A percentile compares a stretch with the other conserved stretches of the same genome.
These are phyloP conservation scores for Cyclostephanos tholiformis DNA, from an alignment of 108 stramenopile species.

Conservation along the genomic window DNA sequence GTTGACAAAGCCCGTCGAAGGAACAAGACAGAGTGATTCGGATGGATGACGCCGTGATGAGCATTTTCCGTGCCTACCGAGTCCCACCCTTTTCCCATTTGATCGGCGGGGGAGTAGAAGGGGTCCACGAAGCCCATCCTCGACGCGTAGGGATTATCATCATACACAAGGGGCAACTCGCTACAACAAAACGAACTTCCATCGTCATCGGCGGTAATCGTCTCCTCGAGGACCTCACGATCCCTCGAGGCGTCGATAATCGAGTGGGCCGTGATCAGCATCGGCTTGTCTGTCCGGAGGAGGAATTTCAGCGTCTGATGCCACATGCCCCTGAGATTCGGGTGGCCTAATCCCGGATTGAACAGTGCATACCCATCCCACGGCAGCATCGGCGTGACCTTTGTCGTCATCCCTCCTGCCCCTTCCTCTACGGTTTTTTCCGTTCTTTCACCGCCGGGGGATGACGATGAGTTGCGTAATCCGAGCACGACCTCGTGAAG, in stretches of 20 bases:
- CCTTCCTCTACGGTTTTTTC: no score
- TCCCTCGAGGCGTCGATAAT: constrained; percentile 64
- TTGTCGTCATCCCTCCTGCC: background rate
- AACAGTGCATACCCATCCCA: constrained; percentile 77
- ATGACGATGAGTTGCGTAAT: constrained; percentile 11
- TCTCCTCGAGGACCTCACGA: constrained; percentile 37
- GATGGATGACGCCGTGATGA: constrained; percentile 57
- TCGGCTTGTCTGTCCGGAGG: constrained; percentile 32
- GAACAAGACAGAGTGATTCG: constrained; percentile 56
- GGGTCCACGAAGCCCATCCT: constrained; percentile 77
- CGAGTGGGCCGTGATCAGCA: constrained; percentile 84
- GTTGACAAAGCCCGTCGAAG: no score
- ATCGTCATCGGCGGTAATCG: background rate
- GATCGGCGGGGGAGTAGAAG: constrained; percentile 25
- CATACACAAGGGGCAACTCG: constrained; percentile 25
- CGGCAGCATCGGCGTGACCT: background rate
- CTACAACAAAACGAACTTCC: background rate
- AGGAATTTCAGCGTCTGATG: constrained; percentile 62
- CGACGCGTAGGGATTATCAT: constrained; percentile 71
- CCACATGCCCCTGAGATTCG: constrained; percentile 74
- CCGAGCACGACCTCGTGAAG: constrained; percentile 47
- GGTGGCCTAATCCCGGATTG: constrained; percentile 90
- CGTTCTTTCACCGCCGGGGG: background rate
- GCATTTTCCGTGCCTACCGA: constrained; percentile 11
- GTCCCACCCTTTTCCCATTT: background rate